Base-by-base conservation (phyloP, 768 basidiomycete genomes). In the Candolleomyces aberdarensis region DNA sequence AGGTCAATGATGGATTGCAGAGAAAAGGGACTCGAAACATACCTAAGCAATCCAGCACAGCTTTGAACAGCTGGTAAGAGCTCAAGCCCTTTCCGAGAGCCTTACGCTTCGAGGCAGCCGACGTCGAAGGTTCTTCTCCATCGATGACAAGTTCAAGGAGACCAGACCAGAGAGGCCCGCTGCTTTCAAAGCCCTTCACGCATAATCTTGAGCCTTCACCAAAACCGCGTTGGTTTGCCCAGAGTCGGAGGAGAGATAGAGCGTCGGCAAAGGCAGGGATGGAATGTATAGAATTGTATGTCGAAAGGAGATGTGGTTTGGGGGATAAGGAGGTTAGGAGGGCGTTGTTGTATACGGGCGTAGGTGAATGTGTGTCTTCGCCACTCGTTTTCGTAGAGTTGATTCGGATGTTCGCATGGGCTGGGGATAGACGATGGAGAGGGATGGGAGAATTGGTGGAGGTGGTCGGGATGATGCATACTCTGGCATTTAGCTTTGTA, bases 171-270 rank as follows among this genome's bases (percentile, higher is more conserved):
- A 80, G 89, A 4, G 78, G 69, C 0, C 91, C 91, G 22, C 80
- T 76, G 7, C 80, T 81, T 67, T 86, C 89, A 68, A 88, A 95
- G 15, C 92, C 92, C 15, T 81, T 77, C 3, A 91, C 76, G 65
- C 85, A 88, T 62, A 84, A 68, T 46, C 78, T 73, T 3, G 74
- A 71, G 11, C 88, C 85, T 62, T 81, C 79, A 2, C 85, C 81
- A 64, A 88, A 94, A 0, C 94, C 94, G 46, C 95, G 80, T 66
- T 95, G 90, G 54, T 87, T 86, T 1, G 92, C 92, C 97, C 97
- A 99, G 15, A 96, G 83, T 10, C 93, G 84, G 15, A 98, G 83
- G 0, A 98, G 78, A 0, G 89, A 80, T 9, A 94, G 71, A 0
- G 92, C 92, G 55, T 95, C 88, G 1, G 74, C 71, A 70, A 92